phyloP scores from a whole-genome alignment of 2,329 filamentous ascomycete genomes.

The Paraphoma sp. region DNA sequence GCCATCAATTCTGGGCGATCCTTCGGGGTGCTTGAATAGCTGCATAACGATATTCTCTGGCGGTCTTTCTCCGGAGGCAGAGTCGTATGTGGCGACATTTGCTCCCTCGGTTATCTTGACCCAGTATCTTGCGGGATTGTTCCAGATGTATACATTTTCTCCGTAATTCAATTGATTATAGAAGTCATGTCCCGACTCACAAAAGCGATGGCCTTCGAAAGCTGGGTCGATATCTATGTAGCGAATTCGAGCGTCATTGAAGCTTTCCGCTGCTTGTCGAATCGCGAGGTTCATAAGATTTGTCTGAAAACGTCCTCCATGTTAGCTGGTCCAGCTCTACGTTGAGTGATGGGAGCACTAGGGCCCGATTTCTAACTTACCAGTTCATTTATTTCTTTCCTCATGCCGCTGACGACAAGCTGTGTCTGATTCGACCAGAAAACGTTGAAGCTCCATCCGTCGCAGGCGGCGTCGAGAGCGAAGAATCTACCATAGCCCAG shows the following conservation, averaged over 20 bases:
- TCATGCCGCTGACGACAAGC: slow-evolving; percentile 1
- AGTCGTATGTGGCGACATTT: not conserved
- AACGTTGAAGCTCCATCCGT: slow-evolving; percentile 5
- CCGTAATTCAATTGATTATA: not conserved
- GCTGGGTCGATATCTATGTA: slow-evolving; percentile 13
- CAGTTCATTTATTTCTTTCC: slow-evolving; percentile 7
- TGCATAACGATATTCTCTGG: slow-evolving; percentile 1
- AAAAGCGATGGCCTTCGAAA: slow-evolving; percentile 16
- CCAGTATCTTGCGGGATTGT: not conserved
- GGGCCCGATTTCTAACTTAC: slow-evolving; percentile 6
- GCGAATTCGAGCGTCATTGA: slow-evolving; percentile 15
- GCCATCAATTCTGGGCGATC: not conserved
- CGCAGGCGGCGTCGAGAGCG: not conserved
- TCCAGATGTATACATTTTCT: slow-evolving; percentile 7
- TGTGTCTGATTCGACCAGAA: not conserved
- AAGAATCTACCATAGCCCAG: slow-evolving; percentile 9
- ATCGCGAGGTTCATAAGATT: slow-evolving; percentile 7
- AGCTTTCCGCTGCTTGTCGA: slow-evolving; percentile 5
- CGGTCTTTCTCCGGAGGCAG: not conserved
- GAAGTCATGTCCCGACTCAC: slow-evolving; percentile 2
- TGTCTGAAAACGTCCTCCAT: slow-evolving; percentile 1
- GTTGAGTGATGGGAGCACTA: too few relatives aligned
- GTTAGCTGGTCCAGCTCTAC: too few relatives aligned
- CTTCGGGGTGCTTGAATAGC: not conserved
- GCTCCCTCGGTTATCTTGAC: not conserved